Evolutionary conservation across 441 rosid species (phyloP).

Genomic region (Oxalis stricta): DNA sequence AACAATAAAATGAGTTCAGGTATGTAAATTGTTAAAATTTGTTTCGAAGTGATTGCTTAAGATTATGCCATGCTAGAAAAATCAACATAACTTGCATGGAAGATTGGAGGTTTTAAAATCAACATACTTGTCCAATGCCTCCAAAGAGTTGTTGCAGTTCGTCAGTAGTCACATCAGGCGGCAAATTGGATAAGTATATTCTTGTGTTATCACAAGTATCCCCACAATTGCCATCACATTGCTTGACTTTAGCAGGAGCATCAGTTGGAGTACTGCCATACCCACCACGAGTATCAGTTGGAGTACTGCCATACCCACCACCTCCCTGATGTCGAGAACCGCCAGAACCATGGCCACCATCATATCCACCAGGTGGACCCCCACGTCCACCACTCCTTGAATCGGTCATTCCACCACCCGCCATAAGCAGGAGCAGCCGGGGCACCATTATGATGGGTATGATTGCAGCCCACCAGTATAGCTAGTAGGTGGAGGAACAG

Average conservation of each 20-base stretch:
- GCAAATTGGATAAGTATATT: conserved; percentile 90
- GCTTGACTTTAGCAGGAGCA: conserved; percentile 47
- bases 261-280: conserved; percentile 33
- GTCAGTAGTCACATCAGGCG: conserved; percentile 74
- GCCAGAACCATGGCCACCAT: conserved; percentile 36
- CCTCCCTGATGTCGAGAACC: conserved; percentile 47
- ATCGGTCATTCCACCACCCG: conserved; percentile 34
- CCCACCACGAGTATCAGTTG: conserved; percentile 44
- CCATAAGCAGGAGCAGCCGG: conserved; percentile 45
- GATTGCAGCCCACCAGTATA: conserved; percentile 64
- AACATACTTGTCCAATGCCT: conserved; percentile 88
- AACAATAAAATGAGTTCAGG: background rate
- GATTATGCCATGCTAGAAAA: background rate
- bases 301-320: conserved; percentile 43
- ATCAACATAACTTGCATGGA: background rate
- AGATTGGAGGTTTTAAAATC: background rate
- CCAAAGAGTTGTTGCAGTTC: conserved; percentile 86
- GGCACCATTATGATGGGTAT: conserved; percentile 62
- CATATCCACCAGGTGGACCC: conserved; percentile 37
- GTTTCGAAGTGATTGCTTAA: background rate
- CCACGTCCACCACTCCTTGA: conserved; percentile 44
- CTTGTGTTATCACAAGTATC: conserved; percentile 83
- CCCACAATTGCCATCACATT: conserved; percentile 71
- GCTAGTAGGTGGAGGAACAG: conserved; percentile 81
- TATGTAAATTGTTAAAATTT: background rate